These are phyloP conservation scores for Phoma herbarum DNA, from an alignment of 2,329 filamentous ascomycete genomes.

Conservation along the genomic window DNA sequence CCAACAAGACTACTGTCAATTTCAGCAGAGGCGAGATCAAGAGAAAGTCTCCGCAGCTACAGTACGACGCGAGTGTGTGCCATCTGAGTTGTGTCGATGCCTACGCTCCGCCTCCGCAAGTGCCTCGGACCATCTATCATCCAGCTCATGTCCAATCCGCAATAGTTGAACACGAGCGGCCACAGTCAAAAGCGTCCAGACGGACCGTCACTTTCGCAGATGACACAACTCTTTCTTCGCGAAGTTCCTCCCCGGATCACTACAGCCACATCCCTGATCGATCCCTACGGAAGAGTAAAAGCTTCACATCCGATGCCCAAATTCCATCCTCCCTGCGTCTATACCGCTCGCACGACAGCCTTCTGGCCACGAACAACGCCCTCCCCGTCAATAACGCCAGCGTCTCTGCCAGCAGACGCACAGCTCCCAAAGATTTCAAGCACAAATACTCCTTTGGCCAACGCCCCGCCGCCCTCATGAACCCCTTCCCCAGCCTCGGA, in stretches of 20 bases:
- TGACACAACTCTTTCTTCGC: slow-evolving; percentile 7
- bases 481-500: not conserved
- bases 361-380: not conserved
- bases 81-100: not conserved
- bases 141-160: not conserved
- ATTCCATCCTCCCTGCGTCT: slow-evolving; percentile 7
- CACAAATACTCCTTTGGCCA: slow-evolving; percentile 23
- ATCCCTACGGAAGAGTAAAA: slow-evolving; percentile 4
- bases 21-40: slow-evolving; percentile 8
- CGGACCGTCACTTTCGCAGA: slow-evolving; percentile 9
- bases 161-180: slow-evolving; percentile 8
- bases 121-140: not conserved
- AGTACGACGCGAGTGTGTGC: not conserved
- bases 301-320: slow-evolving; percentile 4
- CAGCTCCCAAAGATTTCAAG: slow-evolving; percentile 23
- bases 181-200: slow-evolving; percentile 4
- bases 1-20: not conserved
- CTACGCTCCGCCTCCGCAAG: not conserved
- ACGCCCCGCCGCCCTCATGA: slow-evolving; percentile 8
- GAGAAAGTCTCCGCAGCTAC: not conserved
- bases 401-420: slow-evolving; percentile 3
- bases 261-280: not conserved
- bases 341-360: slow-evolving; percentile 14
- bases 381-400: not conserved
- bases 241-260: slow-evolving; percentile 11